A percentile compares a stretch with the other conserved stretches of the same genome.
Conservation (phyloP, 805 yeast genomes). For the Zygosaccharomyces kombuchaensis region DNA sequence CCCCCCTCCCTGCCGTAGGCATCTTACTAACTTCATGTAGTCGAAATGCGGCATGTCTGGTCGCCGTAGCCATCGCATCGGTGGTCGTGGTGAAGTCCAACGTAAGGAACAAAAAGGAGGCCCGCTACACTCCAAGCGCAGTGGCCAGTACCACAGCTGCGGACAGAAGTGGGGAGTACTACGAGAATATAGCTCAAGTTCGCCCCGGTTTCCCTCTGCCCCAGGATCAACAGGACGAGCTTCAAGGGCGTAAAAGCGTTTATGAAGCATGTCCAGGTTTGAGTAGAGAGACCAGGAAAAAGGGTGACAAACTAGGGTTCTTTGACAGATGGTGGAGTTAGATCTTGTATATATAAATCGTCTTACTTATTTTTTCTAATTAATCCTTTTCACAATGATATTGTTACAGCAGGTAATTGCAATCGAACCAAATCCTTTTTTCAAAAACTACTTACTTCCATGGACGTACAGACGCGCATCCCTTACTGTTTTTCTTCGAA, state of each 20-base stretch:
- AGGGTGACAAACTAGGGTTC: constrained; percentile 47
- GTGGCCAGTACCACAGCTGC: constrained; percentile 11
- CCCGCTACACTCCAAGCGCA: constrained; percentile 35
- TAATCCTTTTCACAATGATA: not conserved
- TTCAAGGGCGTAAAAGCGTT: constrained; percentile 48
- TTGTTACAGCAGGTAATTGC: not conserved
- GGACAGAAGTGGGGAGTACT: constrained; percentile 23
- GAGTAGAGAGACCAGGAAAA: constrained; percentile 52
- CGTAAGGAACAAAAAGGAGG: constrained; percentile 37
- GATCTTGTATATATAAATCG: not conserved
- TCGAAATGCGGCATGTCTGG: constrained; percentile 25
- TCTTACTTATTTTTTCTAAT: not conserved
- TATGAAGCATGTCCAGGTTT: constrained; percentile 61
- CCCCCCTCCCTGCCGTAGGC: not conserved
- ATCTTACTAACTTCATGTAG: constrained; percentile 16
- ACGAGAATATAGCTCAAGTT: constrained; percentile 36
- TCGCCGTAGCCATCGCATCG: constrained; percentile 29
- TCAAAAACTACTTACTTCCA: not conserved
- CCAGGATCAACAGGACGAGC: constrained; percentile 23
- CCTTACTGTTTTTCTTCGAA: constrained; percentile 46
- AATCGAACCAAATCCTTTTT: not conserved
- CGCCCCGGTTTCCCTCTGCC: constrained; percentile 56
- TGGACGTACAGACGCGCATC: not conserved
- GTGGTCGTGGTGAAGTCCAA: constrained; percentile 27
- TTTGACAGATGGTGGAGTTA: constrained; percentile 15